Percentiles rank a stretch among this genome's conserved stretches.
Conservation (phyloP, 805 yeast species). For the Candida yuanshanica region DNA sequence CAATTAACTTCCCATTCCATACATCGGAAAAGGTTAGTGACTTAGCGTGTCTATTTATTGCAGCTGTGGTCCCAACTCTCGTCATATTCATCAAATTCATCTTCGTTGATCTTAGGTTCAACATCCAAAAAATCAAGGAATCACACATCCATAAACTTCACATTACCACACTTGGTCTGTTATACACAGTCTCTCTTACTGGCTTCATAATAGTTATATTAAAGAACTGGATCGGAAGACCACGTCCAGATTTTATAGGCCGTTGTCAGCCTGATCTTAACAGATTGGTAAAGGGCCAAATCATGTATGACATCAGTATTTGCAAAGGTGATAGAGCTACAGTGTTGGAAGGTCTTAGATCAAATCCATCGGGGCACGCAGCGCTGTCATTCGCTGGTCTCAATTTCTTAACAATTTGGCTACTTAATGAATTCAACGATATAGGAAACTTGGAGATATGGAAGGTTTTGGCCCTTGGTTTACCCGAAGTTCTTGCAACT, state of each 20-base stretch:
- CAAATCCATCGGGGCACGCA: conserved; percentile 80
- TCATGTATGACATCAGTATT: conserved; percentile 34
- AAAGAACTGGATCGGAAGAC: conserved; percentile 81
- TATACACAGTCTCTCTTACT: conserved; percentile 7
- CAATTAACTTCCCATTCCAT: not conserved
- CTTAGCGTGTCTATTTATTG: not conserved
- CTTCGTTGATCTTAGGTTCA: not conserved
- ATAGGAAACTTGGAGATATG: conserved; percentile 41
- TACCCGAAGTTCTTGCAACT: conserved; percentile 64
- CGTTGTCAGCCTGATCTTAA: conserved; percentile 69
- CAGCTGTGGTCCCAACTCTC: not conserved
- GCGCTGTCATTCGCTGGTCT: conserved; percentile 62
- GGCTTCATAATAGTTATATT: conserved; percentile 31
- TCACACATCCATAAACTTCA: not conserved
- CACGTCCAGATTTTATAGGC: conserved; percentile 84
- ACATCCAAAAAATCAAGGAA: not conserved
- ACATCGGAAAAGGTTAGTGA: not conserved
- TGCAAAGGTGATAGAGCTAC: conserved; percentile 43
- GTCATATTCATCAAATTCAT: not conserved
- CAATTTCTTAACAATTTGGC: conserved; percentile 55
- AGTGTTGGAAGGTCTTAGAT: conserved; percentile 65
- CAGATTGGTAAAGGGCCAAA: conserved; percentile 7
- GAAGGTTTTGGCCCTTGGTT: conserved; percentile 43
- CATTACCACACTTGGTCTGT: conserved; percentile 1
- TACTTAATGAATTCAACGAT: conserved; percentile 49